Evolutionary conservation across 2,329 filamentous ascomycete genomes (phyloP), one percentile per base, ranked within the genome.

Genomic region (Penicillium crustosum): DNA sequence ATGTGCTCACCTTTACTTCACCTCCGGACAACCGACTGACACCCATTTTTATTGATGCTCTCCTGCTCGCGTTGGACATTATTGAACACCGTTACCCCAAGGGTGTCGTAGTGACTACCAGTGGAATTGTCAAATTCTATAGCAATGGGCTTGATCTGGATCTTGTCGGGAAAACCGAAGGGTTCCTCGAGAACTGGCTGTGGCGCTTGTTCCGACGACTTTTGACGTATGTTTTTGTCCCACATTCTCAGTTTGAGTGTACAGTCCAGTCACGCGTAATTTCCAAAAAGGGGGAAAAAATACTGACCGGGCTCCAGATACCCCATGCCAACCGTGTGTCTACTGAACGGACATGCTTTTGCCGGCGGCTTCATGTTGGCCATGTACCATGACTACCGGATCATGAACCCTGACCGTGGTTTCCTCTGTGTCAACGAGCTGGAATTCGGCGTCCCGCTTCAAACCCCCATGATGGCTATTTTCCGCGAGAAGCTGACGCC

Each of bases 361-460:
- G 91, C 90, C 6, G 90, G 85, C 45, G 90, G 89, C n/a, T 79
- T 93, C 60, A 93, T 94, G 87, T 79, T 89, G 10, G 85, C 89
- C 58, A 90, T 91, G 83, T 86, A 89, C 75, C 89, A 93, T 75
- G 90, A 93, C 77, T 94, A 94, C 78, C 85, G 91, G 29, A 81
- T 94, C 64, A 89, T 90, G 78, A 89, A 89, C 69, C 83, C 87
- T 0, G 69, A 80, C 2, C 80, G 83, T 21, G 91, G 90, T n/a
- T 93, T 86, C 75, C 73, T 90, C 39, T 93, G 90, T 75, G 78
- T 94, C 64, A 93, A 93, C 74, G 90, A 94, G 77, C 80, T 94
- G 15, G 86, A 92, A 64, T 89, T 94, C 61, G 90, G 90, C 51
- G 87, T 88, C 1, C 84, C 88, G n/a, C 82, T 94, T 36, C 83